Percentiles rank a stretch among this genome's conserved stretches.
phyloP scores from a whole-genome alignment of 2,329 filamentous ascomycete genomes.

The Curvularia eragrostidis region DNA sequence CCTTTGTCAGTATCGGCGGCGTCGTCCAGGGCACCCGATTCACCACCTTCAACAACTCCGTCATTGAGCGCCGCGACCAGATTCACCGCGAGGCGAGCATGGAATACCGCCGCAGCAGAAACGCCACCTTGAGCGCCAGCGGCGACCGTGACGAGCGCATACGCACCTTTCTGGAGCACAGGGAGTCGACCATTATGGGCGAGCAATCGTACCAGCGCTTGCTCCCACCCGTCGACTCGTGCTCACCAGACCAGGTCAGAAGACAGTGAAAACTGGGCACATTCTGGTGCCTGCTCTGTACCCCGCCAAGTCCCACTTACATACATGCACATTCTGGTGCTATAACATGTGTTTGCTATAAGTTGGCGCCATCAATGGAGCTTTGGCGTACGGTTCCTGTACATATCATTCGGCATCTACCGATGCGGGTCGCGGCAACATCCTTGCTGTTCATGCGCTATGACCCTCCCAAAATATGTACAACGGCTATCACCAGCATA shows the following conservation, averaged over 20 bases:
- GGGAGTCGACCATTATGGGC: constrained; percentile 49
- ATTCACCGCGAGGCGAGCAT: constrained; percentile 71
- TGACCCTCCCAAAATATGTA: constrained; percentile 32
- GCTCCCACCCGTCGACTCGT: constrained; percentile 56
- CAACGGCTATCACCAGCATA: constrained; percentile 19
- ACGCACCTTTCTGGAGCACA: constrained; percentile 72
- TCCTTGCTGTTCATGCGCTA: constrained; percentile 31
- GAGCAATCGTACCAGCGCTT: constrained; percentile 57
- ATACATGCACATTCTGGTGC: constrained; percentile 18
- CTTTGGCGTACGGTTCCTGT: constrained; percentile 30
- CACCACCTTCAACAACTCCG: constrained; percentile 64
- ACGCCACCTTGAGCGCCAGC: constrained; percentile 56
- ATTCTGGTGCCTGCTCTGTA: constrained; percentile 17
- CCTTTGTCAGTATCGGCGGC: constrained; percentile 72
- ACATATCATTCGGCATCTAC: constrained; percentile 29
- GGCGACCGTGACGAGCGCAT: constrained; percentile 64
- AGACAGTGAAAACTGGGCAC: constrained; percentile 31
- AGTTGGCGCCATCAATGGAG: constrained; percentile 15
- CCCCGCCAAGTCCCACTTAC: constrained; percentile 8
- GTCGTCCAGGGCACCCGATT: constrained; percentile 76
- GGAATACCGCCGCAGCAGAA: constrained; percentile 63
- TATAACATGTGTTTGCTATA: constrained; percentile 15
- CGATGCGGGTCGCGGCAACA: constrained; percentile 17
- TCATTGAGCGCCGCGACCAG: constrained; percentile 71
- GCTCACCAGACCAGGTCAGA: constrained; percentile 52